These are phyloP conservation scores for Kandelia obovata DNA, from an alignment of 345 rosid species.

Conservation along the genomic window DNA sequence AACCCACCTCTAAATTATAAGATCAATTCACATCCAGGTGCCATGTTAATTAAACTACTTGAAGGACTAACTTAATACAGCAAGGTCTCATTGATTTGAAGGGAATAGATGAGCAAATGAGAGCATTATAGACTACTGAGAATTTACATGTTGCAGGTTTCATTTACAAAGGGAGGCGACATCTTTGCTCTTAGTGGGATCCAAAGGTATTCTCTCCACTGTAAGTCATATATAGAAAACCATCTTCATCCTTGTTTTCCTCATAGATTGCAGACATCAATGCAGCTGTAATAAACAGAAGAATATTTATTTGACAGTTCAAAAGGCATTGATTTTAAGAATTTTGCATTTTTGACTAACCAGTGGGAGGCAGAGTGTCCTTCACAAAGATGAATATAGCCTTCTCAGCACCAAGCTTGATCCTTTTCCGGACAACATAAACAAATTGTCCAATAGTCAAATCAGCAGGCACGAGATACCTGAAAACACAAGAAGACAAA, in stretches of 20 bases:
- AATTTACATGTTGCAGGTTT: constrained; percentile 33
- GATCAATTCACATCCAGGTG: not conserved
- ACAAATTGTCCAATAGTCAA: constrained; percentile 73
- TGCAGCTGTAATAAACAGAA: constrained; percentile 41
- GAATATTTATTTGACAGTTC: constrained; percentile 1
- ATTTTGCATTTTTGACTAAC: constrained; percentile 24
- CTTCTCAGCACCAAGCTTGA: constrained; percentile 69
- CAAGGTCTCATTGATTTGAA: not conserved
- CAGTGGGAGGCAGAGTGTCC: constrained; percentile 63
- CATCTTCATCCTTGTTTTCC: constrained; percentile 69
- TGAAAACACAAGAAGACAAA: constrained; percentile 21
- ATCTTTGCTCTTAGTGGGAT: constrained; percentile 12
- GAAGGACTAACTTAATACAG: not conserved
- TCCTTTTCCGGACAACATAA: constrained; percentile 76
- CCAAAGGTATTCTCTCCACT: constrained; percentile 82
- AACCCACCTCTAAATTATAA: too few species aligned
- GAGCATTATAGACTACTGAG: constrained; percentile 10
- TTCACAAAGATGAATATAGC: constrained; percentile 69
- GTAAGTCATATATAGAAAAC: constrained; percentile 72
- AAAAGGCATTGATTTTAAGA: not conserved
- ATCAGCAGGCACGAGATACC: constrained; percentile 78
- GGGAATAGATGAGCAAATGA: not conserved
- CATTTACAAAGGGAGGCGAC: constrained; percentile 22
- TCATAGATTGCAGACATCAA: constrained; percentile 61
- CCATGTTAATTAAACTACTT: not conserved